Conservation (phyloP, 345 rosid genomes). For the Eucalyptus regnans region DNA sequence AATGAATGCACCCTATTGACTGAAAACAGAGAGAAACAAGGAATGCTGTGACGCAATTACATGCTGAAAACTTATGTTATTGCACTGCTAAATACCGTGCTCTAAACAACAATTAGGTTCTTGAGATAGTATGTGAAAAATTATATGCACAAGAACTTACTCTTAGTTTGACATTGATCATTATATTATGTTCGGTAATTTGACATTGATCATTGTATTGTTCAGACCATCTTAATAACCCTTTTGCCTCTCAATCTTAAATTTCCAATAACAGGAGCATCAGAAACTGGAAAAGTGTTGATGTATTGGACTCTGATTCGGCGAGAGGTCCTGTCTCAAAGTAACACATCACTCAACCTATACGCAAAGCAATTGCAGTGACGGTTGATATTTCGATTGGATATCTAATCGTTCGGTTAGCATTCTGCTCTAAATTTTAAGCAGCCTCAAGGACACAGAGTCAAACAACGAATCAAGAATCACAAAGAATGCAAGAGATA, state of each 20-base stretch:
- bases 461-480: not conserved
- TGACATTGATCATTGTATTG: not conserved
- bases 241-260: not conserved
- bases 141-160: not conserved
- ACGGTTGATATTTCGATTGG: not conserved
- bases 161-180: not conserved
- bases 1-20: not conserved
- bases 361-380: accelerated
- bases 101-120: not conserved
- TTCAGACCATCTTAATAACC: not conserved
- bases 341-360: not conserved
- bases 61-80: not conserved
- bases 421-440: not conserved
- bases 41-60: not conserved
- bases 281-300: not conserved
- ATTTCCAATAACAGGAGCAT: not conserved
- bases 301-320: accelerated
- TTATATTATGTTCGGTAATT: not conserved
- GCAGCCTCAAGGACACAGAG: not conserved
- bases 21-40: not conserved
- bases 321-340: not conserved
- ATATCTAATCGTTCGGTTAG: not conserved
- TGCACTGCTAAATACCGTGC: not conserved
- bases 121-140: not conserved
- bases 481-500: not conserved